Evolutionary conservation across 495 filamentous ascomycete species (phyloP).

Genomic region (Xylaria intraflava): DNA sequence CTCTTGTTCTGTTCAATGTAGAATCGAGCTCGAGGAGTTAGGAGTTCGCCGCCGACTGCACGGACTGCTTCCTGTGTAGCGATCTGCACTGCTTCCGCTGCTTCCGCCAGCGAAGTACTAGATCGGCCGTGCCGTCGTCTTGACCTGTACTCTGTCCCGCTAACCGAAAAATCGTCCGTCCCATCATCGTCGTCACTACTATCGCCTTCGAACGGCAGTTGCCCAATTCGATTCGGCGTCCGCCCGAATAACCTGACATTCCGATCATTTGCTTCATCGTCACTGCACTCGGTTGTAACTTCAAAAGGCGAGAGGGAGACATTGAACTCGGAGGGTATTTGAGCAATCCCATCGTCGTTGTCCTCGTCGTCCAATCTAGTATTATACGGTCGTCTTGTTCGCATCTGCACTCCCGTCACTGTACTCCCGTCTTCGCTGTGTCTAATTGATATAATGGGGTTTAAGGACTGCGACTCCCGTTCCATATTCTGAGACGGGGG

Average conservation of each 20-base stretch:
- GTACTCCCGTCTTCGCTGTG: slow-evolving; percentile 40
- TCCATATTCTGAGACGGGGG: slow-evolving; percentile 22
- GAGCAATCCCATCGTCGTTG: slow-evolving; percentile 41
- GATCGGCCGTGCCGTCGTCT: slow-evolving; percentile 25
- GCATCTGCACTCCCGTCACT: slow-evolving; percentile 32
- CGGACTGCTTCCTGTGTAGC: slow-evolving; percentile 51
- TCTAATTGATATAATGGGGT: slow-evolving; percentile 38
- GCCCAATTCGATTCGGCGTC: slow-evolving; percentile 41
- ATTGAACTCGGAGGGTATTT: slow-evolving; percentile 48
- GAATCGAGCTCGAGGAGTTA: slow-evolving; percentile 70
- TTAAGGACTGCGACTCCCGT: slow-evolving; percentile 21
- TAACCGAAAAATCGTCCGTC: slow-evolving; percentile 21
- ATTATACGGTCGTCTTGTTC: slow-evolving; percentile 35
- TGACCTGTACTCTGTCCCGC: slow-evolving; percentile 10
- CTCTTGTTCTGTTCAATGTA: slow-evolving; percentile 73
- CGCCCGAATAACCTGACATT: slow-evolving; percentile 16
- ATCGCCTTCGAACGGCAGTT: slow-evolving; percentile 44
- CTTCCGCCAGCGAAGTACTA: slow-evolving; percentile 41
- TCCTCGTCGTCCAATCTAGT: slow-evolving; percentile 49
- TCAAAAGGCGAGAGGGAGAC: slow-evolving; percentile 34
- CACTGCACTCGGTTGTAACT: slow-evolving; percentile 48
- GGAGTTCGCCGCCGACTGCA: slow-evolving; percentile 46
- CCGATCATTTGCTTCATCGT: slow-evolving; percentile 42
- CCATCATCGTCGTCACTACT: slow-evolving; percentile 38
- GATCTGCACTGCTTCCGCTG: slow-evolving; percentile 45